These are phyloP conservation scores for Guyanaporus albipodus DNA, from an alignment of 768 basidiomycete genomes.

Conservation along the genomic window DNA sequence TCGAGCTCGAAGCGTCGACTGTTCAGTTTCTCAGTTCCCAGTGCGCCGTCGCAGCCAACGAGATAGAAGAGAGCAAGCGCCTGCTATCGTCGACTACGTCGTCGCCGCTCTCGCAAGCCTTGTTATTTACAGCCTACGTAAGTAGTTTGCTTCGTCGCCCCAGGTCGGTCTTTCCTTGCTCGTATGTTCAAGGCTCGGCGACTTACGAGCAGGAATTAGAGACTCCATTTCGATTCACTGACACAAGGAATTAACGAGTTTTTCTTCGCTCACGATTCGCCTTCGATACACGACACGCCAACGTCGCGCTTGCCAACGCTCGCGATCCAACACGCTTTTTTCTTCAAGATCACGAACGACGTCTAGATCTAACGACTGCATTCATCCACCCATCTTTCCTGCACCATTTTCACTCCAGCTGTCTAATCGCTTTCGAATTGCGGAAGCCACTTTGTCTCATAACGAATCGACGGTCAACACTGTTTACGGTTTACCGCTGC, in stretches of 20 bases:
- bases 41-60: slow-evolving; percentile 19
- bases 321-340: slow-evolving; percentile 14
- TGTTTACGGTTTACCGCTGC: slow-evolving; percentile 13
- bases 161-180: slow-evolving; percentile 18
- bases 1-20: slow-evolving; percentile 3
- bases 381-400: background rate
- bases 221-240: slow-evolving; percentile 14
- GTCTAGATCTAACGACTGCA: slow-evolving; percentile 23
- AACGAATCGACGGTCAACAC: slow-evolving; percentile 25
- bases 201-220: slow-evolving; percentile 4
- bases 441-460: slow-evolving; percentile 17
- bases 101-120: slow-evolving; percentile 18
- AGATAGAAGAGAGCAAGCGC: slow-evolving; percentile 15
- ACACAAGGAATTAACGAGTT: slow-evolving; percentile 24
- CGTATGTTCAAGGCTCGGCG: background rate
- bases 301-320: slow-evolving; percentile 12
- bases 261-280: slow-evolving; percentile 21
- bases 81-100: slow-evolving; percentile 18
- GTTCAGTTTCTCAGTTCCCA: slow-evolving; percentile 17
- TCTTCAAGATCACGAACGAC: slow-evolving; percentile 21
- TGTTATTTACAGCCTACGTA: slow-evolving; percentile 22
- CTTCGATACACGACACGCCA: slow-evolving; percentile 15
- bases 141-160: slow-evolving; percentile 22
- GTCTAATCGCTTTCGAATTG: slow-evolving; percentile 16
- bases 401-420: background rate